Evolutionary conservation across 1,284 basidiomycete species (phyloP), one percentile per base, ranked within the genome.

Genomic region (Sphagnurus paluster): DNA sequence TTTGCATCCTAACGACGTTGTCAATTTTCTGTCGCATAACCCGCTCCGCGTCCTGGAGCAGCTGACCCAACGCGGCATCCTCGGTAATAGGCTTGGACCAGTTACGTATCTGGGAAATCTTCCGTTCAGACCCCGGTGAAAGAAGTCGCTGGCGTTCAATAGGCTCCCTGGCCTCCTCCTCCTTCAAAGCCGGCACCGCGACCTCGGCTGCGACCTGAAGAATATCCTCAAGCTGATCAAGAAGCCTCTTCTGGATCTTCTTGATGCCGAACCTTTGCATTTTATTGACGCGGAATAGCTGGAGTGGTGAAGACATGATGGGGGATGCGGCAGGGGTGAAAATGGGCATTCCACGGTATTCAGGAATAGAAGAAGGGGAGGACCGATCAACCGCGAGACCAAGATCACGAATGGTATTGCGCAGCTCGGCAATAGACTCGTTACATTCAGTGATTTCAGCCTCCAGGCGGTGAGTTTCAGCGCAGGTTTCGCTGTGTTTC

Each of bases 401-500:
- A 33, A 97, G 76, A 38, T 90, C 87, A 44, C 83, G 80, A 54
- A 94, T 87, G 2, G 90, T 89, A 59, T 83, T 89, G 47, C 83
- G 79, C 42, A 99, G 76, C 61, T 99, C 97, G 8, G 77, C 70
- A 44, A 99, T 87, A 20, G 85, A 87, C 64, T 99, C 97, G 70
- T 99, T 97, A 72, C 88, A 92, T 60, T 94, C 90, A 23, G 80
- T 74, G 52, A 99, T 94, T 68, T 98, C 94, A 32, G 96, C 93
- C 68, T 99, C 97, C 53, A 99, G 77, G 35, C 93, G 86, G 67
- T 99, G 97, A 1, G 93, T 88, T 69, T 98, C 97, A 58, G 87
- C 93, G 65, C 97, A 99, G 8, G 96, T 99, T 71, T 99, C 97
- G 75, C 95, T 98, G 74, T 99, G 97, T 73, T 98, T 98, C 70